Evolutionary conservation across 441 rosid species (phyloP).

Genomic region (Aleurites moluccanus): DNA sequence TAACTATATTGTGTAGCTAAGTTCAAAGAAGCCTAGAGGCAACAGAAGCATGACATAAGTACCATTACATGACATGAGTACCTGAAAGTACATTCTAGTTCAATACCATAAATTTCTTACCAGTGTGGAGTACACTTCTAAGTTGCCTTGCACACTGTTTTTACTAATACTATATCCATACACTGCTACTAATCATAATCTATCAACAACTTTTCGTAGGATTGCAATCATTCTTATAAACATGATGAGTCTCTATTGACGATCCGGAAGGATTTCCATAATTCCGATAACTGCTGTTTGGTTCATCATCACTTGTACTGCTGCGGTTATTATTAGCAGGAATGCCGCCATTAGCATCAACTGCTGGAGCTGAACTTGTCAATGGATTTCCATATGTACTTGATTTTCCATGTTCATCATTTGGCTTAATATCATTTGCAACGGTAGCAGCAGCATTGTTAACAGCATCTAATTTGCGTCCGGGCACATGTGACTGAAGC

Average conservation of each 20-base stretch:
- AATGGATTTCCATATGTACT: neutral
- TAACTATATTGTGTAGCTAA: neutral
- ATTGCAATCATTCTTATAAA: conserved; percentile 23
- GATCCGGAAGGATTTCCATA: conserved; percentile 37
- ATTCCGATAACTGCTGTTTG: conserved; percentile 20
- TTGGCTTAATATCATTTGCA: conserved; percentile 11
- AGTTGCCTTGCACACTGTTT: neutral
- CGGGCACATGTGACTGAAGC: neutral
- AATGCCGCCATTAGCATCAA: neutral
- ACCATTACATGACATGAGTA: neutral
- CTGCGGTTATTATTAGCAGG: neutral
- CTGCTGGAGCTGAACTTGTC: conserved; percentile 7
- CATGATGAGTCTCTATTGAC: conserved; percentile 30
- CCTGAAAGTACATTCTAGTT: neutral
- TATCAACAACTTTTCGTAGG: conserved; percentile 22
- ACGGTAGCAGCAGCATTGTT: neutral
- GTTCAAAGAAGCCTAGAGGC: neutral
- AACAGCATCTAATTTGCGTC: neutral
- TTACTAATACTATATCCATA: neutral
- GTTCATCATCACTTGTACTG: conserved; percentile 19
- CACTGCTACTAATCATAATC: neutral
- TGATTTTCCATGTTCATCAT: conserved; percentile 10
- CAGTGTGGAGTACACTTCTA: neutral
- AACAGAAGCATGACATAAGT: neutral
- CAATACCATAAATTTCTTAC: neutral